Base-by-base conservation (phyloP, 768 basidiomycete genomes). In the Paxillus rubicundulus region DNA sequence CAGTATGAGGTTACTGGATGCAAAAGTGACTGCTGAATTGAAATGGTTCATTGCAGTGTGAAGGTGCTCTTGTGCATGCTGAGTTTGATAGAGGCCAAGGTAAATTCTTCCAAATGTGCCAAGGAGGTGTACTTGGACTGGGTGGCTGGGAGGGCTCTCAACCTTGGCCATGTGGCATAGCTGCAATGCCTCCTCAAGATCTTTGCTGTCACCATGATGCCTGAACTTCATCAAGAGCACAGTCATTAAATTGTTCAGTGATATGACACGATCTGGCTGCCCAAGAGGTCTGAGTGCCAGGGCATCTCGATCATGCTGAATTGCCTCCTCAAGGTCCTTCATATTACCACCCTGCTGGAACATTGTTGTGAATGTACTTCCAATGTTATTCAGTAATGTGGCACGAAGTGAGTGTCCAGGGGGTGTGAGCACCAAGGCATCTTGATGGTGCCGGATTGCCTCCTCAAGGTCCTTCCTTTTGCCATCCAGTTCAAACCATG, bases 301-400 rank as follows among this genome's bases (percentile, higher is more conserved):
- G 20, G 53, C 55, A 17, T 55, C 47, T 36, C 45, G 46, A 38
- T 49, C 39, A 40, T 53, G 37, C 21, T 33, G 8, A 9, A 62
- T 49, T 12, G 54, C 55, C 47, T 52, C 47, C 12, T 64, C 49
- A 10, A 64, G 30, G 39, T 61, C 62, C 28, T 45, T 41, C 5
- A 42, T 18, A 13, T 56, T 14, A 6, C 48, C 44, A 10, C 13
- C n/a, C n/a, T 46, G 47, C 34, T 59, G 43, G 50, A 64, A 64
- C 27, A 44, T 53, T 28, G 27, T 30, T 33, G 37, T 20, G 17
- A 63, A 45, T 2, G 53, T 51, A 38, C 33, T 45, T 17, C 52
- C 61, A 16, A 66, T 53, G 24, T 48, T 57, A 10, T 53, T 55
- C 28, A 64, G 44, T 14, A 45, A 33, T 8, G 1, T 27, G 9